phyloP scores from a whole-genome alignment of 1,139 yeast species.

The Ashbya aceris region DNA sequence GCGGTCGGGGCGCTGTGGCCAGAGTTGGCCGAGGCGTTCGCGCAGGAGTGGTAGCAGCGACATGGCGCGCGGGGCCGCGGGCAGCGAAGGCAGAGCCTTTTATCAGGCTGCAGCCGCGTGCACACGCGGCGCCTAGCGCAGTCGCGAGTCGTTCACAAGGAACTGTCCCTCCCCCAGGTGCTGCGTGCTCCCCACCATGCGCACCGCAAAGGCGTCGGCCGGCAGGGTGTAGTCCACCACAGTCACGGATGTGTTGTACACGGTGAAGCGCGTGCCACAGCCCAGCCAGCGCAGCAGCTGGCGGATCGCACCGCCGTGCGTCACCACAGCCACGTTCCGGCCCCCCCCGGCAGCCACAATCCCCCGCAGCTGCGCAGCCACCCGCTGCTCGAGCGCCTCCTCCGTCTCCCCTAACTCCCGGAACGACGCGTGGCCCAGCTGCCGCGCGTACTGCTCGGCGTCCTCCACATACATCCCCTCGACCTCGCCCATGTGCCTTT shows the following conservation, averaged over 20 bases:
- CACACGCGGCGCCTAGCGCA: slow-evolving; percentile 23
- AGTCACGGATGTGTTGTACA: slow-evolving; percentile 65
- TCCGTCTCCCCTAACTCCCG: slow-evolving; percentile 50
- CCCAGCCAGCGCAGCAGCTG: slow-evolving; percentile 39
- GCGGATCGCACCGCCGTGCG: slow-evolving; percentile 84
- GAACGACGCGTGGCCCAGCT: slow-evolving; percentile 37
- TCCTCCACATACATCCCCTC: slow-evolving; percentile 67
- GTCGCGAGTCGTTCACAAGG: slow-evolving; percentile 42
- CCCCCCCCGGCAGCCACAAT: slow-evolving; percentile 32
- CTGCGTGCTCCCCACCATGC: slow-evolving; percentile 48
- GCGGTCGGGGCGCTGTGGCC: no score
- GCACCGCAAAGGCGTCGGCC: slow-evolving; percentile 36
- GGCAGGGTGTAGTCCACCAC: slow-evolving; percentile 45
- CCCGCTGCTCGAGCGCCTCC: slow-evolving; percentile 39
- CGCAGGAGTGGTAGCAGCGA: no score
- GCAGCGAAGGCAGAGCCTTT: not conserved
- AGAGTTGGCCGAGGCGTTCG: no score
- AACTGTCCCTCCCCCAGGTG: slow-evolving; percentile 53
- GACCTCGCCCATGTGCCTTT: slow-evolving; percentile 69
- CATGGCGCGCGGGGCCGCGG: no score
- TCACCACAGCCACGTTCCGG: slow-evolving; percentile 52
- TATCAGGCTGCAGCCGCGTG: not conserved
- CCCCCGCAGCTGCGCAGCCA: slow-evolving; percentile 40
- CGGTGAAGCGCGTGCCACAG: slow-evolving; percentile 39
- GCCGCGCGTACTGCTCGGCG: slow-evolving; percentile 49